These are phyloP conservation scores for Hypoxylon sp. DNA, from an alignment of 2,329 filamentous ascomycete species.

Conservation along the genomic window DNA sequence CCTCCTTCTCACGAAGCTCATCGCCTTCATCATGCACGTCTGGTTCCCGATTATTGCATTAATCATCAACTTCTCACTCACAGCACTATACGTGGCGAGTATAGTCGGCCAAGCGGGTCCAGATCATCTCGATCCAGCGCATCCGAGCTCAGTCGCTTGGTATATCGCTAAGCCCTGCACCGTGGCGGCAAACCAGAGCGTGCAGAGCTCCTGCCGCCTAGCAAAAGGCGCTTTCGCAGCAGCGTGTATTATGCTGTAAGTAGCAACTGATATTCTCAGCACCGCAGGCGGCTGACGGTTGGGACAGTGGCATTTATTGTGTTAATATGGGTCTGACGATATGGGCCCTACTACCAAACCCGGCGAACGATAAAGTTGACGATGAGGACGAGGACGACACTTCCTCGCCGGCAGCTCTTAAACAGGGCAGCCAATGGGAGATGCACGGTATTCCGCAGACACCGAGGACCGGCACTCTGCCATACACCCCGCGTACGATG, in stretches of 20 bases:
- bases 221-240: slow-evolving; percentile 76
- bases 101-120: slow-evolving; percentile 79
- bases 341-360: slow-evolving; percentile 69
- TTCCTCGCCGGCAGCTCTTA: slow-evolving; percentile 53
- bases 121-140: slow-evolving; percentile 75
- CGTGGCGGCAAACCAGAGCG: slow-evolving; percentile 66
- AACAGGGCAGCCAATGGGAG: slow-evolving; percentile 66
- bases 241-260: slow-evolving; percentile 76
- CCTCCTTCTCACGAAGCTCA: slow-evolving; percentile 77
- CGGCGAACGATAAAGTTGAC: slow-evolving; percentile 63
- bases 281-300: slow-evolving; percentile 18
- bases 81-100: slow-evolving; percentile 73
- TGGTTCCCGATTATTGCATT: slow-evolving; percentile 76
- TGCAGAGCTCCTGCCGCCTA: slow-evolving; percentile 72
- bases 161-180: slow-evolving; percentile 79
- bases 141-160: slow-evolving; percentile 75
- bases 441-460: slow-evolving; percentile 64
- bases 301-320: slow-evolving; percentile 68
- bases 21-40: slow-evolving; percentile 76
- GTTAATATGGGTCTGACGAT: slow-evolving; percentile 69
- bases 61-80: slow-evolving; percentile 67
- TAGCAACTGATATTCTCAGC: slow-evolving; percentile 4
- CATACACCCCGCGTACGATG: slow-evolving; percentile 74
- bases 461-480: slow-evolving; percentile 54
- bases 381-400: slow-evolving; percentile 56